Percentiles rank a stretch among this genome's conserved stretches.
These are phyloP conservation scores for Carallia pectinifolia DNA, from an alignment of 345 rosid species.

Conservation along the genomic window DNA sequence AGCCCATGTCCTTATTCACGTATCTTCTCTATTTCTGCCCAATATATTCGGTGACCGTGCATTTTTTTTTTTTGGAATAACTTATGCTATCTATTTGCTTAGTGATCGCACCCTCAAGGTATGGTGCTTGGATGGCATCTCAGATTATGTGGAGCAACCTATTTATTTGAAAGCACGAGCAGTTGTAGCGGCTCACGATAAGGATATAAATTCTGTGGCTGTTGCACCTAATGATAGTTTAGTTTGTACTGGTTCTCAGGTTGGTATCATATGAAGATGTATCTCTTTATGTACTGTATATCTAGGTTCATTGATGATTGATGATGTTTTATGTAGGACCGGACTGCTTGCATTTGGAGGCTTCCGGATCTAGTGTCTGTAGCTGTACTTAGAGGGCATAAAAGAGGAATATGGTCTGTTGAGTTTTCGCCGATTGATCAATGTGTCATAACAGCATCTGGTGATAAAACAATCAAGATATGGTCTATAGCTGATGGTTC, in stretches of 20 bases:
- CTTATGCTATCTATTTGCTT: constrained; percentile 21
- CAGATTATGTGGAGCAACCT: constrained; percentile 53
- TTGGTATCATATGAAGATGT: constrained; percentile 23
- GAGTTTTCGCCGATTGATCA: constrained; percentile 97
- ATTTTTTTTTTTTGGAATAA: not conserved
- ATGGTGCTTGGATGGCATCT: constrained; percentile 74
- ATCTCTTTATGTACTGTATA: not conserved
- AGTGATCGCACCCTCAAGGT: constrained; percentile 97
- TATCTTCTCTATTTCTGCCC: not conserved
- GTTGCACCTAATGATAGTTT: constrained; percentile 85
- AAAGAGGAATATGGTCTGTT: constrained; percentile 93
- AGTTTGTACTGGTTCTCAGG: constrained; percentile 96
- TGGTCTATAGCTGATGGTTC: constrained; percentile 94
- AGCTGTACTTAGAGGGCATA: constrained; percentile 80
- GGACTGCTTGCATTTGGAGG: constrained; percentile 91
- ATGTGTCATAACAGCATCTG: constrained; percentile 92
- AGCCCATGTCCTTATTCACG: not conserved
- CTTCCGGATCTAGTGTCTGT: constrained; percentile 86
- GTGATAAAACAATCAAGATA: constrained; percentile 85
- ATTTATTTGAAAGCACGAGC: constrained; percentile 76
- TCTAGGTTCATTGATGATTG: not conserved
- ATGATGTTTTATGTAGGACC: constrained; percentile 51
- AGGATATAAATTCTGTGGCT: constrained; percentile 86
- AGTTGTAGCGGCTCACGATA: constrained; percentile 89
- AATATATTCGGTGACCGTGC: not conserved